Evolutionary conservation across 1,284 basidiomycete genomes (phyloP), one percentile per base, ranked within the genome.

Genomic region (Termitomyces sp.): DNA sequence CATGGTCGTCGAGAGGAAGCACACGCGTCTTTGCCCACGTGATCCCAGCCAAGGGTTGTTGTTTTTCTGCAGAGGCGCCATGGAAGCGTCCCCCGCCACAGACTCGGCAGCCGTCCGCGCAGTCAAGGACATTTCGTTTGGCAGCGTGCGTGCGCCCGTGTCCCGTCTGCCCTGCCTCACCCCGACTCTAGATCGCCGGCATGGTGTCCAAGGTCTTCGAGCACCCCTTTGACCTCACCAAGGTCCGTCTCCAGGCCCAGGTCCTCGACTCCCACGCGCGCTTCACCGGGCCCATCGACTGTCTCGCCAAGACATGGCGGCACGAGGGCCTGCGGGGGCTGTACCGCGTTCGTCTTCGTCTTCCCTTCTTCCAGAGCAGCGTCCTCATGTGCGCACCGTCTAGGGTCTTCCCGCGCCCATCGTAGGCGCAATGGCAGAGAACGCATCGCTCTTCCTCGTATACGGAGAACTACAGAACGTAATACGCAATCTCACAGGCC

Each of bases 331-430:
- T 94, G 24, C 74, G 83, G 48, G 94, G 94, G 1, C 73, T 97
- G 17, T 98, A 96, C 68, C 76, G 94, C 40, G 94, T 95, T 63
- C 58, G 90, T 72, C 19, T 28, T 33, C 21, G 39, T 38, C 34
- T 17, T n/a, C n/a, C n/a, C n/a, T n/a, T n/a, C n/a, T n/a, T n/a
- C n/a, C n/a, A n/a, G n/a, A n/a, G n/a, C n/a, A n/a, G n/a, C n/a
- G n/a, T n/a, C n/a, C n/a, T n/a, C n/a, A n/a, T n/a, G n/a, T n/a
- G n/a, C n/a, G n/a, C n/a, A n/a, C n/a, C 24, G 28, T 38, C 24
- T 59, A 97, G 94, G 96, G 96, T 26, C 73, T 98, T 4, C 93
- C 94, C 9, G 92, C 93, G 52, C 96, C 96, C 0, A 79, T 98
- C 28, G 80, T 90, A 0, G 96, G 95, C 2, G 91, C 96, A 12